Base-by-base conservation (phyloP, 208 protist genomes). In the Trypanosomatidae sp. region DNA sequence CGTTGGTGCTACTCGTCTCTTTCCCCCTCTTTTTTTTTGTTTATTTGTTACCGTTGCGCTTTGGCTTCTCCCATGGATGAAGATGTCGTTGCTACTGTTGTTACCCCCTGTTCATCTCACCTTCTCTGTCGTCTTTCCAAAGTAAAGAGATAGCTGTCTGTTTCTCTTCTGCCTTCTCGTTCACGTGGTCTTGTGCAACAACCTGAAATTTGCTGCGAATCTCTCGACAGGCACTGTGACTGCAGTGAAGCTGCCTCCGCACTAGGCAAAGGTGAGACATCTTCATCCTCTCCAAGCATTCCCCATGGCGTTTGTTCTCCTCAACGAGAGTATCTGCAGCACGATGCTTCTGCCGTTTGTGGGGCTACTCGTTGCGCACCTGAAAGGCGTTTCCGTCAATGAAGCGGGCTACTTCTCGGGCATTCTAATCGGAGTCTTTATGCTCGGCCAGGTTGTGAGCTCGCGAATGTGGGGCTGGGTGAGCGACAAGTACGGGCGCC, bases 321-420 rank as follows among this genome's bases (percentile, higher is more conserved):
- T 92, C 59, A 94, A 84, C 66, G 85, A 92, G 65, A 87, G 85
- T 46, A 70, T 94, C 0, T 87, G 81, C 49, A 74, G 65, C 10
- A 87, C 80, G 30, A 91, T 95, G 80, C 76, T 90, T 44, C 66
- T 84, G 44, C 90, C 87, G 28, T 91, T 91, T 73, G 77, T 95
- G 5, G 83, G 80, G 19, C 62, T 79, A 2, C 76, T 89, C 36
- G 74, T 95, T 17, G 77, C 90, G 2, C 72, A 83, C 30, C 58
- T 95, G 1, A 71, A 74, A n/a, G 78, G 77, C 10, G 36, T 65
- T 0, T 73, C 79, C 0, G 49, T 79, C 12, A 83, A 89, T 47
- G 79, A 91, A 28, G 80, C 90, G 0, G 90, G 87, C 2, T 92
- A 92, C 75, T 79, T 74, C 50, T 82, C 80, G 22, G 90, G 86